Percentiles rank a stretch among this genome's conserved stretches.
Evolutionary conservation across 805 yeast genomes (phyloP).

Genomic region (Danielia reshetovae): DNA sequence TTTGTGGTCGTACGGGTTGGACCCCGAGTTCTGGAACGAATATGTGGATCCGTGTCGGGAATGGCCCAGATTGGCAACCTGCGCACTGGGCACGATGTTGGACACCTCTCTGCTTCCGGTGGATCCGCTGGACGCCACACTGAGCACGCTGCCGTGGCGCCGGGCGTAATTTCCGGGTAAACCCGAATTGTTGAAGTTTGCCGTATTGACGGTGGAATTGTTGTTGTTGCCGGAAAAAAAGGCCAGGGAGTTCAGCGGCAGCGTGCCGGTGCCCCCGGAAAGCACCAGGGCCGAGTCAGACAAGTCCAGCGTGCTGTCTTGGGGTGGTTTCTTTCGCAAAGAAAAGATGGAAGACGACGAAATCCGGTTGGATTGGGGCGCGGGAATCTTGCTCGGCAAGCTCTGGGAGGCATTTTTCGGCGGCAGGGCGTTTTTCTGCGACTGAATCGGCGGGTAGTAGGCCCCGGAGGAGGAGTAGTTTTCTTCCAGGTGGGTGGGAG

Average conservation of each 20-base stretch:
- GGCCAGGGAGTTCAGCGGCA: not conserved
- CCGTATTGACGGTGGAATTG: slow-evolving; percentile 5
- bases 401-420: slow-evolving; percentile 23
- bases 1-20: slow-evolving; percentile 29
- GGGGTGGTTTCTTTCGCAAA: slow-evolving; percentile 23
- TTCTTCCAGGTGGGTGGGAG: slow-evolving; percentile 7
- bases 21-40: slow-evolving; percentile 25
- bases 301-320: slow-evolving; percentile 24
- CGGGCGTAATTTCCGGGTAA: slow-evolving; percentile 10
- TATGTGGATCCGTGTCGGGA: slow-evolving; percentile 39
- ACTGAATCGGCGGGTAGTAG: slow-evolving; percentile 13
- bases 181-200: slow-evolving; percentile 1
- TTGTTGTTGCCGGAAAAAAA: slow-evolving; percentile 3
- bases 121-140: slow-evolving; percentile 5
- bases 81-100: slow-evolving; percentile 27
- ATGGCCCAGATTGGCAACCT: slow-evolving; percentile 30
- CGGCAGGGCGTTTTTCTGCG: slow-evolving; percentile 8
- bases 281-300: slow-evolving; percentile 32
- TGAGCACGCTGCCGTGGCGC: slow-evolving; percentile 8
- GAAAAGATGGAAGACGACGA: slow-evolving; percentile 37
- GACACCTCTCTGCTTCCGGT: slow-evolving; percentile 5
- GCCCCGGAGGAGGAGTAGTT: slow-evolving; percentile 6
- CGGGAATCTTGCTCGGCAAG: not conserved
- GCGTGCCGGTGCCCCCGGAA: slow-evolving; percentile 22
- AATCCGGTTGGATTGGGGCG: slow-evolving; percentile 19